Conservation (phyloP, 257 asterid species). For the Haberlea rhodopensis region DNA sequence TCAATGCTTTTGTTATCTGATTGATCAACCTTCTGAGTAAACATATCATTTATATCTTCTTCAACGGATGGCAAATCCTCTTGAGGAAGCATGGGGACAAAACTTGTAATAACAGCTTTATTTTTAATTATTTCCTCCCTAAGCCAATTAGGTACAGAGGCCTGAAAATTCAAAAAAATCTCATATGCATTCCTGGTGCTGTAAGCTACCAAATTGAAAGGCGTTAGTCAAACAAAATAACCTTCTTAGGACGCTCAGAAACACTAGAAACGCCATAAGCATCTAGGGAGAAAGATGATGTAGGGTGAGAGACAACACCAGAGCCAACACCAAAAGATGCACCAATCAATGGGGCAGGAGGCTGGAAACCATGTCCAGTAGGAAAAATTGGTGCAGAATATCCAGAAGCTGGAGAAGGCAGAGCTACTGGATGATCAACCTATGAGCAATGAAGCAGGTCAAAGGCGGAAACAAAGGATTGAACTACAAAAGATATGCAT, state of each 20-base stretch:
- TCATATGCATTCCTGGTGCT: slow-evolving; percentile 15
- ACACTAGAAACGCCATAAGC: slow-evolving; percentile 48
- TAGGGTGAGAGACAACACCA: slow-evolving; percentile 55
- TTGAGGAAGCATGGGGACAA: slow-evolving; percentile 39
- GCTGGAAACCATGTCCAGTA: slow-evolving; percentile 65
- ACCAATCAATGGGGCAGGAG: slow-evolving; percentile 48
- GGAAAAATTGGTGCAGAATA: too few species aligned
- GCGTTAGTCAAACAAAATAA: slow-evolving; percentile 24
- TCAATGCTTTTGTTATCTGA: slow-evolving; percentile 65
- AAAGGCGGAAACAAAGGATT: slow-evolving; percentile 6
- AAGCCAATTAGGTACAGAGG: too few species aligned
- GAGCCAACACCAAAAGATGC: slow-evolving; percentile 61
- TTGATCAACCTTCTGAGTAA: too few species aligned
- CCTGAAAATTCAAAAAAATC: slow-evolving; percentile 31
- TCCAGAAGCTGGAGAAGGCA: too few species aligned
- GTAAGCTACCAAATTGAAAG: slow-evolving; percentile 26
- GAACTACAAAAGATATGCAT: slow-evolving; percentile 16
- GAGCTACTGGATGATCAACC: too few species aligned
- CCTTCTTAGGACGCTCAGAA: too few species aligned
- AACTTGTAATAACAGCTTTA: slow-evolving; percentile 69
- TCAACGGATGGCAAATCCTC: slow-evolving; percentile 59
- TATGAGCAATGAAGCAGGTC: slow-evolving; percentile 27
- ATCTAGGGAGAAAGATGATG: slow-evolving; percentile 68
- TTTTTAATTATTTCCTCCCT: slow-evolving; percentile 86
- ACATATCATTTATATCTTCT: slow-evolving; percentile 56